phyloP scores from a whole-genome alignment of 306 rosid species.

The Quercus robur region DNA sequence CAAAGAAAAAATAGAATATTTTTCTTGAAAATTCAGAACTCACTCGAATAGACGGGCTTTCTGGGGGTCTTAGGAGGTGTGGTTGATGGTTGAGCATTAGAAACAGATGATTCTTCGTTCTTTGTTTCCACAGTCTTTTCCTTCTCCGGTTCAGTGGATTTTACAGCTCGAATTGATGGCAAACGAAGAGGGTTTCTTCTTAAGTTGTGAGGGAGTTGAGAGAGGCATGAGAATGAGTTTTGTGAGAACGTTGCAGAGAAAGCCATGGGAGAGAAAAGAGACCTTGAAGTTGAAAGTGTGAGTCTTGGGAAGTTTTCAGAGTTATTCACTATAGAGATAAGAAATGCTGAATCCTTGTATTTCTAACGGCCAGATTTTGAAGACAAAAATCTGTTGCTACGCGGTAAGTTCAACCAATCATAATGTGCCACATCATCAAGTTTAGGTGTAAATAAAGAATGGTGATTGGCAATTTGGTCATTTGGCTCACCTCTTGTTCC shows the following conservation, averaged over 20 bases:
- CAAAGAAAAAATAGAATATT: not conserved
- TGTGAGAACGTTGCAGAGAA: constrained; percentile 42
- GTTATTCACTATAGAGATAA: constrained; percentile 24
- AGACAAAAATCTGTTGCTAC: constrained; percentile 10
- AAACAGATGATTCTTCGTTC: constrained; percentile 32
- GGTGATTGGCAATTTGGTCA: not conserved
- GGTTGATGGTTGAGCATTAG: constrained; percentile 55
- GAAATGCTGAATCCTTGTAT: constrained; percentile 6
- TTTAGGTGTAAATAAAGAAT: not conserved
- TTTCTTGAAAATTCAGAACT: constrained; percentile 15
- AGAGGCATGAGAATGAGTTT: constrained; percentile 39
- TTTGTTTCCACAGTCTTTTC: constrained; percentile 36
- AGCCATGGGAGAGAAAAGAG: constrained; percentile 47
- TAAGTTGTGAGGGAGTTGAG: constrained; percentile 34
- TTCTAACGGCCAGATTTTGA: constrained; percentile 20
- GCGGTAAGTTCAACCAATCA: not conserved
- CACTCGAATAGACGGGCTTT: constrained; percentile 87
- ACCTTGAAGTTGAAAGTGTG: constrained; percentile 16
- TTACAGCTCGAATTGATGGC: constrained; percentile 49
- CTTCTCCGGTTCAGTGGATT: constrained; percentile 50
- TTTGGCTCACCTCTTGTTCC: not conserved
- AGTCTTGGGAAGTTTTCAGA: not conserved
- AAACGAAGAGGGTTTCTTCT: constrained; percentile 40
- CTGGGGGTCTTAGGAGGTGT: constrained; percentile 48
- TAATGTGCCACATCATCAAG: not conserved